Percentiles rank a stretch among this genome's conserved stretches.
Evolutionary conservation across 1,284 basidiomycete species (phyloP).

Genomic region (Puccinia brachypodii): DNA sequence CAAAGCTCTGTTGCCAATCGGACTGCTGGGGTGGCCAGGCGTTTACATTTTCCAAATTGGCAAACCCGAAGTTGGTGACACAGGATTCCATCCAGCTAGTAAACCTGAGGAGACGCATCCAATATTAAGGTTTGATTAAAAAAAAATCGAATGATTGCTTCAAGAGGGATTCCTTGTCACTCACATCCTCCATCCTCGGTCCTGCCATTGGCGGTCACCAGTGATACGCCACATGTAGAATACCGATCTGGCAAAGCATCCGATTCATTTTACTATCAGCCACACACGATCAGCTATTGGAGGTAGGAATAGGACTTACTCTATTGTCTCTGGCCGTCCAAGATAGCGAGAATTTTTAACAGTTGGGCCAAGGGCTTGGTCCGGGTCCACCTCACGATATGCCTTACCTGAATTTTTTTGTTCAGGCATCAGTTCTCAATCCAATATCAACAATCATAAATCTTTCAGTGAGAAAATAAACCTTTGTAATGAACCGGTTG

Average conservation of each 20-base stretch:
- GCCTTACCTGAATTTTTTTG: constrained; percentile 6
- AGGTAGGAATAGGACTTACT: constrained; percentile 54
- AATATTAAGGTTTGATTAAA: not conserved
- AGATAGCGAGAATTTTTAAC: constrained; percentile 55
- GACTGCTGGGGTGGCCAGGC: constrained; percentile 53
- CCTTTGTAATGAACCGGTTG: constrained; percentile 25
- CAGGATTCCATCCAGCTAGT: constrained; percentile 61
- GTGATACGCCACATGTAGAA: constrained; percentile 63
- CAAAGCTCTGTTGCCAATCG: constrained; percentile 62
- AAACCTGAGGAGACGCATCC: constrained; percentile 51
- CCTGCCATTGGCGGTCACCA: constrained; percentile 63
- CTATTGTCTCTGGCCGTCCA: constrained; percentile 64
- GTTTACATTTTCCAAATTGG: constrained; percentile 59
- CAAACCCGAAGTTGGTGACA: constrained; percentile 55
- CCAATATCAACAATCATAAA: not conserved
- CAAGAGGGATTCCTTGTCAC: not conserved
- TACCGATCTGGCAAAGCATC: constrained; percentile 52
- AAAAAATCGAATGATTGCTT: not conserved
- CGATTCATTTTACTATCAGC: not conserved
- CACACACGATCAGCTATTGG: too few species aligned
- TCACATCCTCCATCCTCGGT: constrained; percentile 63
- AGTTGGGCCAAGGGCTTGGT: constrained; percentile 54
- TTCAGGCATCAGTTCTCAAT: not conserved
- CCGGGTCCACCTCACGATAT: not conserved
- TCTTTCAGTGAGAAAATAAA: not conserved